Evolutionary conservation across 2,329 filamentous ascomycete species (phyloP).

Genomic region (Colletotrichum sp.): DNA sequence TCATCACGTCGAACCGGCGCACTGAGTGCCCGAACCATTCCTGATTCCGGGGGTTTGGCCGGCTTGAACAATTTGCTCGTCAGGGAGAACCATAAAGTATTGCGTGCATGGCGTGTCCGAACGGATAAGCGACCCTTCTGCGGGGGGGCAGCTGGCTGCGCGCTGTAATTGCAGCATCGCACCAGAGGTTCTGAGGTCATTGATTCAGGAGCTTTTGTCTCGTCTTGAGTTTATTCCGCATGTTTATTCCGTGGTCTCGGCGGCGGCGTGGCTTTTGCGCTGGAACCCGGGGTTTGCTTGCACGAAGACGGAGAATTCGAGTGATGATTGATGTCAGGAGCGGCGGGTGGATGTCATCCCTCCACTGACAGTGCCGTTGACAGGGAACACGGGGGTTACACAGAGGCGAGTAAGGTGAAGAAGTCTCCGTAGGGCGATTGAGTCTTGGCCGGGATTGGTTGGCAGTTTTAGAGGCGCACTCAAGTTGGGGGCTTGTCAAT

Average conservation of each 20-base stretch:
- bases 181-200: background rate
- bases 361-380: constrained; percentile 6
- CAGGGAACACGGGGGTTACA: background rate
- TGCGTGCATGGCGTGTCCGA: constrained; percentile 5
- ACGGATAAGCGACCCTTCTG: background rate
- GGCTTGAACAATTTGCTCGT: background rate
- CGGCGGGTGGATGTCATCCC: constrained; percentile 1
- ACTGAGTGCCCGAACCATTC: background rate
- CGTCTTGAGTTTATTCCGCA: background rate
- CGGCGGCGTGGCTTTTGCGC: background rate
- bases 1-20: background rate
- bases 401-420: background rate
- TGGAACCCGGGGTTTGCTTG: background rate
- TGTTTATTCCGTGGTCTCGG: background rate
- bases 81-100: background rate
- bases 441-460: background rate
- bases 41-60: background rate
- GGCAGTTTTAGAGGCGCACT: background rate
- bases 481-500: background rate
- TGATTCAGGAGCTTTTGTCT: background rate
- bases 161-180: background rate
- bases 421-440: background rate
- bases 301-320: background rate
- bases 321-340: constrained; percentile 9
- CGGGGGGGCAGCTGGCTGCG: background rate